Base-by-base conservation (phyloP, 176 grass and related monocot genomes). In the Avena insularis region DNA sequence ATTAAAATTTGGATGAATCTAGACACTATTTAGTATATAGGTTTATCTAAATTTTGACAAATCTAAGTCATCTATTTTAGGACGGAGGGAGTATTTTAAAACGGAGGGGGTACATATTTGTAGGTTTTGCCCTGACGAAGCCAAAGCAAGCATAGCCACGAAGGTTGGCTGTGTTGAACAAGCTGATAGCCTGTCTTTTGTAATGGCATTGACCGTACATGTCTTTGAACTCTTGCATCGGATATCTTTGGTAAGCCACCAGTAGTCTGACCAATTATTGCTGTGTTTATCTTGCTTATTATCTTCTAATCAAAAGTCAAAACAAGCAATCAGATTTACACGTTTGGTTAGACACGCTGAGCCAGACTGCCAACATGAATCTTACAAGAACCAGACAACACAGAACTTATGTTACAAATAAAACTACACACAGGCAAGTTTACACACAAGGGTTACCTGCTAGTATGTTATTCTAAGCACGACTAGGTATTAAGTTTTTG, bases 401-500 rank as follows among this genome's bases (percentile, higher is more conserved):
- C 12, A 9, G 8, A 49, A 46, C 50, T 53, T 9, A 51, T 57
- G 54, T 63, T 50, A 36, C 25, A 87, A 12, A 67, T 21, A 69
- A 16, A 84, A 53, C 45, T 87, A 80, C 38, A 27, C 3, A 70
- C 27, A 79, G 53, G 38, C 54, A 68, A 67, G 70, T 81, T 64
- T 86, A 81, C 62, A 83, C 31, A 83, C 31, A 86, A 29, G 38
- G 46, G 4, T 61, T 27, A 29, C 65, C 20, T 4, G 16, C 6
- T 43, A 43, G 35, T 50, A 29, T 4, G 38, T 79, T 73, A 25
- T 58, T 53, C 60, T 31, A 85, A 74, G 14, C 56, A 89, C 84
- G 96, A 60, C 89, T 87, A 60, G 92, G 93, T 82, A 90, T 78
- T 55, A 16, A 84, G 76, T 58, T n/a, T 92, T 83, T 57, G 45